A percentile compares a stretch with the other conserved stretches of the same genome.
Conservation (phyloP, 177 flowering plant genomes). For the Vitis hybrid region DNA sequence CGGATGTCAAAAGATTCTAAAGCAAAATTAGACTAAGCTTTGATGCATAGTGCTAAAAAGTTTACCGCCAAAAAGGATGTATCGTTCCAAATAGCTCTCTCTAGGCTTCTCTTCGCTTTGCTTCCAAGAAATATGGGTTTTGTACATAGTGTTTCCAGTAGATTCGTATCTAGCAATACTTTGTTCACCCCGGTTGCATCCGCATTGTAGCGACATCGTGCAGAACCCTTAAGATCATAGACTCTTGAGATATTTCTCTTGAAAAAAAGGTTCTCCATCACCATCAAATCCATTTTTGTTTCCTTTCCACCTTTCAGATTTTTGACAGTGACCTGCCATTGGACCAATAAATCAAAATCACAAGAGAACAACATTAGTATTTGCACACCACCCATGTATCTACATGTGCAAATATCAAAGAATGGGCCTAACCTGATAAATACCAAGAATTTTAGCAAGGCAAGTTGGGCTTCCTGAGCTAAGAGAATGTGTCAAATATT, state of each 20-base stretch:
- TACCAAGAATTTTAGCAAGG: constrained; percentile 92
- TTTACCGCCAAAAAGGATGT: constrained; percentile 92
- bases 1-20: background rate
- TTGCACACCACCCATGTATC: background rate
- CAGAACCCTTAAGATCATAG: constrained; percentile 96
- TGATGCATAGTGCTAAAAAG: background rate
- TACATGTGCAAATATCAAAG: background rate
- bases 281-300: constrained; percentile 91
- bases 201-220: constrained; percentile 78
- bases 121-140: constrained; percentile 92
- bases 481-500: constrained; percentile 70
- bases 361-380: background rate
- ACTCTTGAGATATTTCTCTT: constrained; percentile 67
- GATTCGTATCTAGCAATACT: constrained; percentile 82
- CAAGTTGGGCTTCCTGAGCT: constrained; percentile 86
- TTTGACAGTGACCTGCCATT: constrained; percentile 68
- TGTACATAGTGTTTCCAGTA: constrained; percentile 77
- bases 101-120: constrained; percentile 85
- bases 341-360: constrained; percentile 4
- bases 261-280: constrained; percentile 97
- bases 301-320: constrained; percentile 80
- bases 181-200: constrained; percentile 74
- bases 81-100: constrained; percentile 98
- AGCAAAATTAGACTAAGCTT: background rate
- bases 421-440: constrained; percentile 75